phyloP scores from a whole-genome alignment of 2,329 filamentous ascomycete genomes.

The Aspergillus phoenicis region DNA sequence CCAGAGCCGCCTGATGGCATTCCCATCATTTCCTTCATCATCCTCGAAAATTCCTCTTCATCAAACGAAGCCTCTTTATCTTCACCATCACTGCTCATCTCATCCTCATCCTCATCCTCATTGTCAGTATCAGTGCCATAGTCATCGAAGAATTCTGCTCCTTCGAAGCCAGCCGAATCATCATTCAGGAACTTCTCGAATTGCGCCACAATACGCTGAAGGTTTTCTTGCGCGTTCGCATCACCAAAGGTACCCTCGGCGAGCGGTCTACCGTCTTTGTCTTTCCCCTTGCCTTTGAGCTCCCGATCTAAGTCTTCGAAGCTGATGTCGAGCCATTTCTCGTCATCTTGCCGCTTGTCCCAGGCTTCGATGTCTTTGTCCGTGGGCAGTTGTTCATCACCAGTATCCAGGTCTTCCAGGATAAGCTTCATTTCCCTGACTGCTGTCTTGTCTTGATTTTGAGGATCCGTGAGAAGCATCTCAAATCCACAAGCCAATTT shows the following conservation, averaged over 20 bases:
- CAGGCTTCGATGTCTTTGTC: conserved; percentile 73
- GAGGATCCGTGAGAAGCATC: conserved; percentile 72
- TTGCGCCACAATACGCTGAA: conserved; percentile 89
- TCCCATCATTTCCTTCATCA: conserved; percentile 94
- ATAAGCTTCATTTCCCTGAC: conserved; percentile 76
- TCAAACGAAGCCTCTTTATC: conserved; percentile 79
- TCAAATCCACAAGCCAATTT: conserved; percentile 90
- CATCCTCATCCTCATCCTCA: conserved; percentile 55
- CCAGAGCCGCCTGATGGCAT: conserved; percentile 53
- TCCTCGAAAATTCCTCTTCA: conserved; percentile 78
- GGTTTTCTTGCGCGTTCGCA: conserved; percentile 54
- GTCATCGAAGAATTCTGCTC: conserved; percentile 68
- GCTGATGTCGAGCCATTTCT: conserved; percentile 89
- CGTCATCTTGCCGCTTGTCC: conserved; percentile 74
- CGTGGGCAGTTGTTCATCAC: conserved; percentile 70
- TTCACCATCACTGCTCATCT: conserved; percentile 64
- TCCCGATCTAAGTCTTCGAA: conserved; percentile 87
- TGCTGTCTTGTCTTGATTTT: conserved; percentile 67
- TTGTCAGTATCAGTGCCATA: conserved; percentile 68
- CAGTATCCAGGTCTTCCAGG: conserved; percentile 73
- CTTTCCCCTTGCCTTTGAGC: conserved; percentile 60
- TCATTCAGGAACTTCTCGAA: conserved; percentile 92
- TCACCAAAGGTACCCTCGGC: conserved; percentile 47
- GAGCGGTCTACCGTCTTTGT: conserved; percentile 19
- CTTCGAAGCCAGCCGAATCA: conserved; percentile 76